Base-by-base conservation (phyloP, 345 rosid genomes). In the Stellera chamaejasme region DNA sequence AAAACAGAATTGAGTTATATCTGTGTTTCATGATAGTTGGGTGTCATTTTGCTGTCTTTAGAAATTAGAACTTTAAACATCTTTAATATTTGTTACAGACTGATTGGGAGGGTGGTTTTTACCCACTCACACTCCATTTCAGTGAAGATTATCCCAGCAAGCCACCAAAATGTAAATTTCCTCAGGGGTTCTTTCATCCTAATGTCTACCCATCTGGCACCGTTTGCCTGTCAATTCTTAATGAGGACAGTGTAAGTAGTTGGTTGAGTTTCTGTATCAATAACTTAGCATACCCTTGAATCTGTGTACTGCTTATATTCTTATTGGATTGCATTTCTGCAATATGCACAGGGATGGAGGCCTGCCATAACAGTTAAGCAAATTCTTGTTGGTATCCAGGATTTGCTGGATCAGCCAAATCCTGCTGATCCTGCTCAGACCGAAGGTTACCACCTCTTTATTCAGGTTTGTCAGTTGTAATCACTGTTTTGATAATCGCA, bases 161-260 rank as follows among this genome's bases (percentile, higher is more conserved):
- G 75, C 96, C 96, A 44, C 96, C 96, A 0, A 88, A 88, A 65
- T 88, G 96, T 68, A 88, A 83, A 65, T 85, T 85, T 56, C 96
- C 96, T 1, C 84, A 52, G 47, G 93, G 90, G 1, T 88, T 88
- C 66, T 84, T 88, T 71, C 96, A 88, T 66, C 96, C 96, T 47
- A 88, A 88, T 66, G 96, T 88, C 56, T 88, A 88, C 66, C 96
- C 96, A 11, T 88, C 96, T 52, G 96, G 96, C 67, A 88, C 96
- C 45, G 96, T 88, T 61, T 88, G 96, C 72, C 74, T 88, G 45
- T 88, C 96, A 0, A 88, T 88, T 65, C 93, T 88, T 52, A 88
- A 88, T 16, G 96, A 88, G 70, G 96, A 88, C 63, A 80, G 79
- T 44, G 96, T 88, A 68, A 76, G 93, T 72, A 25, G 42, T 43